Evolutionary conservation across 345 rosid species (phyloP), one percentile per base, ranked within the genome.

Genomic region (Brassica carinata): DNA sequence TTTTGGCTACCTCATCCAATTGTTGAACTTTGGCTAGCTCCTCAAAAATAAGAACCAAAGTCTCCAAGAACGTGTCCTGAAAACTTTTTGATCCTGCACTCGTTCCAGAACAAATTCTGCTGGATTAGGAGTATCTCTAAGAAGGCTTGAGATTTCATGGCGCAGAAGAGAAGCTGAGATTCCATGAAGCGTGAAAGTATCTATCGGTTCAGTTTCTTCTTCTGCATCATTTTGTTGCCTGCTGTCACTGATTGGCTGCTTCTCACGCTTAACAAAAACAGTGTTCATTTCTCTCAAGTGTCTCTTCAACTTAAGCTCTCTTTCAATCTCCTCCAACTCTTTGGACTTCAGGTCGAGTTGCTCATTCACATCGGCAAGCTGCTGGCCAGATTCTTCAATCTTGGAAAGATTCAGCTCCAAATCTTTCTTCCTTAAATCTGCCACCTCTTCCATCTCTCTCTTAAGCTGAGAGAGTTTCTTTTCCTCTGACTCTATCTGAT

Each of bases 21-120:
- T 36, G 43, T 10, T 78, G 71, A 36, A 71, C 31, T 70, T 77
- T 33, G 7, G 40, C 33, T 10, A 77, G 76, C 65, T 71, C 81
- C 17, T 78, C 81, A 53, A 71, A 78, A 23, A 63, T 13, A 3
- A 71, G 66, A 19, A 71, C 43, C n/a, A n/a, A 53, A 53, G n/a
- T 53, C 67, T 53, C 27, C 72, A 72, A 3, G 23, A 10, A 36
- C 4, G 76, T 51, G 61, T 78, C 72, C 4, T 64, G 59, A 48
- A 78, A 19, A 10, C 1, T 14, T 27, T 19, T 19, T 19, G 14
- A 1, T 53, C 76, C 43, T 71, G 57, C 43, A 78, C 66, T 48
- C 9, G 36, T 51, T 34, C 81, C 65, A 78, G 43, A 71, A 78
- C 40, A 15, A 31, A n/a, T n/a, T 71, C 71, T 15, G 71, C 81